Base-by-base conservation (phyloP, 768 basidiomycete species). In the Mycena venus region DNA sequence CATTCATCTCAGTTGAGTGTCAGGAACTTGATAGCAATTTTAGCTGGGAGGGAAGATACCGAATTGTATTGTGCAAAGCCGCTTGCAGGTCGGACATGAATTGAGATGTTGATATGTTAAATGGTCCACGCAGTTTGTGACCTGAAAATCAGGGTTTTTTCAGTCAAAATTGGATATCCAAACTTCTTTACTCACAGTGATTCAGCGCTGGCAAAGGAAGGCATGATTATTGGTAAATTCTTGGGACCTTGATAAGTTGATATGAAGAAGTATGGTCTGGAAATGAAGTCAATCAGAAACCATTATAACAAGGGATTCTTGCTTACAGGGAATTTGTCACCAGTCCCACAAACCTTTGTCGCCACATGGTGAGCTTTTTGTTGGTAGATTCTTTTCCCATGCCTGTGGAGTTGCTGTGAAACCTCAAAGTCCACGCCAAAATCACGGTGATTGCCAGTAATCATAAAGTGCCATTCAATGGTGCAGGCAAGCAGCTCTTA, bases 201-300 rank as follows among this genome's bases (percentile, higher is more conserved):
- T 42, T 42, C 7, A 42, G 42, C 42, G 15, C 42, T 42, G 42
- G 4, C 15, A 17, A 42, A 17, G 42, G 42, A 42, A 42, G 42
- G 42, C 42, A 17, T 42, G 42, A 42, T 42, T 42, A 42, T 42
- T 42, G 42, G 42, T 42, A 42, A 42, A 42, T 42, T 42, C 42
- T 42, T 42, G 42, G 15, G 42, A 42, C 42, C 42, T 42, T 42
- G 42, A n/a, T n/a, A n/a, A n/a, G n/a, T n/a, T n/a, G n/a, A n/a
- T n/a, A n/a, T n/a, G n/a, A n/a, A n/a, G n/a, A 42, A 14, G 17
- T 4, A 38, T 15, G 14, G 34, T 38, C 59, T 38, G 59, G 59
- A 38, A 60, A 60, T 60, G 59, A 38, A 60, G 40, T 60, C 59
- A 60, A 60, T 60, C 59, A 38, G 59, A 60, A 60, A 60, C 34